Percentiles rank a stretch among this genome's conserved stretches.
Conservation (phyloP, 306 rosid species). For the Phaseolus lunatus region DNA sequence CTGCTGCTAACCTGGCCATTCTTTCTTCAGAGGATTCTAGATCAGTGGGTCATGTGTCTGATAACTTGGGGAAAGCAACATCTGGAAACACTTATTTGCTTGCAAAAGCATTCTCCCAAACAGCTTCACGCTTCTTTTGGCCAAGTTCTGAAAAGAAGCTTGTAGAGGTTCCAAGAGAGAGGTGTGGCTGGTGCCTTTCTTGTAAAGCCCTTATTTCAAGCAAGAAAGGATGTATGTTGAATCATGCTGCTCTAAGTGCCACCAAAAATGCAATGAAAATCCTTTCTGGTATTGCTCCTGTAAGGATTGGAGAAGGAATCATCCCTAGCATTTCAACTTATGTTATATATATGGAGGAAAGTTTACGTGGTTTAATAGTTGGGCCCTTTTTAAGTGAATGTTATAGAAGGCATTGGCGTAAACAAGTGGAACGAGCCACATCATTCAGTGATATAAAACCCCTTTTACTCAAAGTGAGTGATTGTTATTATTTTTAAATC, state of each 20-base stretch:
- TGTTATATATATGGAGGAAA: conserved; percentile 79
- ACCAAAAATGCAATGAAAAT: conserved; percentile 78
- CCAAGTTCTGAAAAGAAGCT: conserved; percentile 90
- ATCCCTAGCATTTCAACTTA: conserved; percentile 73
- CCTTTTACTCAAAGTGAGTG: conserved; percentile 78
- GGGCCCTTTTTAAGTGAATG: conserved; percentile 73
- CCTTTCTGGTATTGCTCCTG: conserved; percentile 66
- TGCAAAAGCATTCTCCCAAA: conserved; percentile 80
- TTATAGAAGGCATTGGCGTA: conserved; percentile 72
- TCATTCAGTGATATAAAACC: conserved; percentile 62
- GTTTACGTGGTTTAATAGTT: conserved; percentile 67
- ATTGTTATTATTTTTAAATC: background rate
- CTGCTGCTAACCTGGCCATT: conserved; percentile 77
- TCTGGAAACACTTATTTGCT: conserved; percentile 63
- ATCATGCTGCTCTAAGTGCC: conserved; percentile 84
- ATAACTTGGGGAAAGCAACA: conserved; percentile 60
- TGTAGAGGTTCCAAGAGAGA: conserved; percentile 93
- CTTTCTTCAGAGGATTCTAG: conserved; percentile 81
- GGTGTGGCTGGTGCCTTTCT: conserved; percentile 97
- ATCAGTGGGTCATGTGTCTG: conserved; percentile 61
- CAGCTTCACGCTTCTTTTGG: conserved; percentile 93
- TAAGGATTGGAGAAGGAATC: conserved; percentile 80
- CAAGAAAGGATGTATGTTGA: conserved; percentile 94
- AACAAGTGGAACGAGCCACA: conserved; percentile 64
- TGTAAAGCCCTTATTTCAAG: conserved; percentile 76